Percentiles rank a stretch among this genome's conserved stretches.
These are phyloP conservation scores for Citrus glauca DNA, from an alignment of 345 rosid species.

Conservation along the genomic window DNA sequence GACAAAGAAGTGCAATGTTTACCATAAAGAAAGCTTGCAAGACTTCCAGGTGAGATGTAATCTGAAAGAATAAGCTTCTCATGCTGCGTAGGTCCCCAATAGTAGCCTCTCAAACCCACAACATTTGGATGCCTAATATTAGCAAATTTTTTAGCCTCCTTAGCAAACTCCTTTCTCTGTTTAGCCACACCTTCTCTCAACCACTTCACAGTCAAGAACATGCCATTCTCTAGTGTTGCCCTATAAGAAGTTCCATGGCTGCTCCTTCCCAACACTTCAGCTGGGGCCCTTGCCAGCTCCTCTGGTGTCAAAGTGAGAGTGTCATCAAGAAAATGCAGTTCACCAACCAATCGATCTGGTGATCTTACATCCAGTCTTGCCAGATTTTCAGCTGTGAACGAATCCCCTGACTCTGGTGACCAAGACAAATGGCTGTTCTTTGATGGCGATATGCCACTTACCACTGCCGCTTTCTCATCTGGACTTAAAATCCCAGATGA, in stretches of 20 bases:
- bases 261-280: constrained; percentile 95
- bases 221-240: constrained; percentile 87
- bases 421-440: constrained; percentile 75
- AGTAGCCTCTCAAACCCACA: constrained; percentile 90
- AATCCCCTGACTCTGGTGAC: constrained; percentile 96
- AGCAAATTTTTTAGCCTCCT: constrained; percentile 92
- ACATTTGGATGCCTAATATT: constrained; percentile 97
- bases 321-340: constrained; percentile 90
- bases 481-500: constrained; percentile 80
- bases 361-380: constrained; percentile 86
- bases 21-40: constrained; percentile 96
- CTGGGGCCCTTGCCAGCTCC: constrained; percentile 94
- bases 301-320: constrained; percentile 83
- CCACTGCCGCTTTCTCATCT: constrained; percentile 61
- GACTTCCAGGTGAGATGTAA: constrained; percentile 92
- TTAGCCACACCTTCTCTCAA: constrained; percentile 97
- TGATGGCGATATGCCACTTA: constrained; percentile 83
- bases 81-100: constrained; percentile 98
- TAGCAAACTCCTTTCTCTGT: constrained; percentile 92
- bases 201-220: constrained; percentile 92
- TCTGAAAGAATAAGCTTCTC: constrained; percentile 98
- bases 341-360: constrained; percentile 87
- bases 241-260: constrained; percentile 97
- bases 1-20: constrained; percentile 16
- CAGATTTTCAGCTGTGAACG: constrained; percentile 71